Evolutionary conservation across 106 monocot species (phyloP), one percentile per base, ranked within the genome.

Genomic region (Hemerocallis citrina): DNA sequence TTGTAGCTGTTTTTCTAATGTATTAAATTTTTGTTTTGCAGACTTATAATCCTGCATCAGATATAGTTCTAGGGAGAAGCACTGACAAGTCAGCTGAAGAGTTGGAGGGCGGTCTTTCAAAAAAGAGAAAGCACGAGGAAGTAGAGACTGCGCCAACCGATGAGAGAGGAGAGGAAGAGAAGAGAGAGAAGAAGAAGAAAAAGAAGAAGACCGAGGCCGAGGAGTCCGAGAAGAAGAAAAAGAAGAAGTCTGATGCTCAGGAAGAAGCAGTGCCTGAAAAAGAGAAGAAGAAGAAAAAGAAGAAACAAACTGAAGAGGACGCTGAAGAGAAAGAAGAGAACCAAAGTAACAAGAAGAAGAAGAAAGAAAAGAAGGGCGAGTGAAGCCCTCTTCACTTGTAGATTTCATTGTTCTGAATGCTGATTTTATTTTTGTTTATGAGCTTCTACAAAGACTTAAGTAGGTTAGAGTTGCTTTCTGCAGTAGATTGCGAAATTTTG

Each of bases 1-100:
- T n/a, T n/a, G n/a, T n/a, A n/a, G n/a, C n/a, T n/a, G n/a, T 64
- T 0, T 20, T 4, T 21, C 16, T 21, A 11, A 7, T 31, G 23
- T 36, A 19, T 10, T 29, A 41, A 2, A 59, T 52, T 13, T 60
- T 66, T 16, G 6, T 27, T 57, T 17, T 72, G 63, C 70, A 85
- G 85, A 66, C 85, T 0, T 85, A 85, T 48, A 85, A 85, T 70
- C 73, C 85, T 43, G 61, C 79, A 11, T 72, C 79, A 21, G 85
- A 85, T 79, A 12, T 80, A 14, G 61, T 85, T 11, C 69, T 85
- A 5, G 41, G 65, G 45, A 49, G 50, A 20, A 45, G 42, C 23
- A 19, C 29, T 2, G 59, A 52, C 1, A 72, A 67, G 33, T 27
- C 27, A 15, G 45, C 16, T 4, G 52, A 61, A 3, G 69, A 25